Base-by-base conservation (phyloP, 2,329 filamentous ascomycete genomes). In the Colletotrichum ledebouriae region DNA sequence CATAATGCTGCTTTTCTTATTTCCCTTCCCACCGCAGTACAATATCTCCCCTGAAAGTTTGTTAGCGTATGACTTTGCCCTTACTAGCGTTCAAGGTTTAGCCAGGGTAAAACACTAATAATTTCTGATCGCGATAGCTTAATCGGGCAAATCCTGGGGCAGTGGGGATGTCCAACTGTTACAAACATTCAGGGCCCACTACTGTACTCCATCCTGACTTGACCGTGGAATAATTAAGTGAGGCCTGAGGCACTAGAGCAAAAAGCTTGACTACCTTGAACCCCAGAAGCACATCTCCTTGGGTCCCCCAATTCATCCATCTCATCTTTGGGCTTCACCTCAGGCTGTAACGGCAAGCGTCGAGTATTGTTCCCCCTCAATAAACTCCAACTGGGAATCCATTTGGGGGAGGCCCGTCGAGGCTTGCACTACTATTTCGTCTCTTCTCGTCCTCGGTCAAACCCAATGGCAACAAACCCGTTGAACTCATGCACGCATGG, bases 321-420 rank as follows among this genome's bases (percentile, higher is more conserved):
- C 22, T 22, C 22, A 22, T 2, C 22, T 22, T 22, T 22, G 22
- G 22, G 22, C 2, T 22, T 22, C 22, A 22, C 22, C 47, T 56
- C 55, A 59, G 47, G 53, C 53, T 68, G 65, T 68, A 60, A 68
- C 60, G 47, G 39, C 53, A 64, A 44, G 13, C 41, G 65, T 68
- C 65, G 53, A 53, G 60, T 29, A 13, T 59, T 55, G 42, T 39
- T 17, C 6, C 34, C 58, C 63, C 59, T 46, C 29, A 25, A 49
- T 29, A 29, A 5, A 29, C 29, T 29, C 7, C 37, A 39, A 39
- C 37, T 39, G 37, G 37, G 15, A 39, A 29, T 7, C 29, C 29
- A 29, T 7, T 29, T 39, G 37, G 12, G 4, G 33, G 20, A 34
- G 25, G 3, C 58, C 63, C 29, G 42, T 59, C 25, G 22, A 52